phyloP scores from a whole-genome alignment of 768 basidiomycete species.

The Naganishia kalamii region DNA sequence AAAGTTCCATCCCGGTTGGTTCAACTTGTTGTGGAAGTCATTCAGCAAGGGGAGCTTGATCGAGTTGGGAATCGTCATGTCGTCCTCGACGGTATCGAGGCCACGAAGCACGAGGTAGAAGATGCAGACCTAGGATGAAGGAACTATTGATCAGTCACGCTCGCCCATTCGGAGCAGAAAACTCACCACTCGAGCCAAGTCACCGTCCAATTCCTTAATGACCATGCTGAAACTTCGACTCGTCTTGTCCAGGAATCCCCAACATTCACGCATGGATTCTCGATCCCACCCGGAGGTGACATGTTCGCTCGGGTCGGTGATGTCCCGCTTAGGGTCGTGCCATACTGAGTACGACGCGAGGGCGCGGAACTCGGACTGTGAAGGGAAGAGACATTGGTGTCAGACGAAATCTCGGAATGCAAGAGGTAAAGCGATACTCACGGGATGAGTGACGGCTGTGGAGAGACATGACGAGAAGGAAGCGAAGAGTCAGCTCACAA shows the following conservation, averaged over 20 bases:
- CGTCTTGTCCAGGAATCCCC: slow-evolving; percentile 80
- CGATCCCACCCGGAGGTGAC: slow-evolving; percentile 81
- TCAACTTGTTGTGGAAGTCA: slow-evolving; percentile 69
- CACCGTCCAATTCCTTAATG: slow-evolving; percentile 92
- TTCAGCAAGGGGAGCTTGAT: slow-evolving; percentile 80
- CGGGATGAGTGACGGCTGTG: slow-evolving; percentile 30
- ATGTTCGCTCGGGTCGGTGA: slow-evolving; percentile 67
- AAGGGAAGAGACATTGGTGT: not conserved
- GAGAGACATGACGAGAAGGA: not conserved
- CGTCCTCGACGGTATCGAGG: slow-evolving; percentile 96
- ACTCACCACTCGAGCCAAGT: slow-evolving; percentile 83
- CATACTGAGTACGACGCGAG: slow-evolving; percentile 77
- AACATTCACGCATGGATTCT: slow-evolving; percentile 76
- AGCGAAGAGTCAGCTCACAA: not conserved
- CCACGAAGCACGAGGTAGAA: slow-evolving; percentile 92
- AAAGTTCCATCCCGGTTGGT: slow-evolving; percentile 81
- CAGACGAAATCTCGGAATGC: not conserved
- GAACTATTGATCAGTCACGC: not conserved
- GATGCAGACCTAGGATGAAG: slow-evolving; percentile 69
- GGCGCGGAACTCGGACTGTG: slow-evolving; percentile 63
- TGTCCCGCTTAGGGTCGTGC: slow-evolving; percentile 74
- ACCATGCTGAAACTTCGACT: slow-evolving; percentile 86
- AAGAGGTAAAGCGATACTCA: not conserved
- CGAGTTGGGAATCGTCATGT: slow-evolving; percentile 86
- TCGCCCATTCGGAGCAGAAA: not conserved